phyloP scores from a whole-genome alignment of 2,329 filamentous ascomycete species.

The Trichophyton simii region DNA sequence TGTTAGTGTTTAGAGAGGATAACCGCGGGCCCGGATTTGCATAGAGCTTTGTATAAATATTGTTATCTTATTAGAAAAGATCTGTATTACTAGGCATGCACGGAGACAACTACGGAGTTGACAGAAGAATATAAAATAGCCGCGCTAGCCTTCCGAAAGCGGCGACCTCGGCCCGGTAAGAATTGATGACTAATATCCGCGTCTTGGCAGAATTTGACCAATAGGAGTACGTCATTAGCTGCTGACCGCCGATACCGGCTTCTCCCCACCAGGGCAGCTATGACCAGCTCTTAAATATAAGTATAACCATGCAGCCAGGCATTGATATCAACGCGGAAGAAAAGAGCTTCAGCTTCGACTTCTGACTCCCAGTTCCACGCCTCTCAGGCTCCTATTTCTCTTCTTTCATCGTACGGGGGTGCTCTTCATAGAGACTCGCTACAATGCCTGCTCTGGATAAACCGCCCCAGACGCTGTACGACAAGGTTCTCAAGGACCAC shows the following conservation, averaged over 20 bases:
- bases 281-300: conserved; percentile 4
- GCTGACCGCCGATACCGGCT: conserved; percentile 12
- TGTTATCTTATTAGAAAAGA: background rate
- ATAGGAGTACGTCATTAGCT: conserved; percentile 2
- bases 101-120: no score
- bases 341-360: background rate
- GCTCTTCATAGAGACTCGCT: background rate
- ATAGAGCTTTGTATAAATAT: background rate
- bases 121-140: background rate
- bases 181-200: background rate
- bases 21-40: conserved; percentile 40
- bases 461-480: conserved; percentile 76
- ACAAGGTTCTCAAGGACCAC: conserved; percentile 93
- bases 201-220: conserved; percentile 7
- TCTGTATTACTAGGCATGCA: background rate
- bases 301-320: no score
- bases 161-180: conserved; percentile 7
- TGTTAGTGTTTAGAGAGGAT: conserved; percentile 82
- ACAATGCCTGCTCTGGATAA: conserved; percentile 64
- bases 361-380: background rate
- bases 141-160: background rate
- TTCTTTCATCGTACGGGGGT: background rate
- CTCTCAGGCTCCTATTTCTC: background rate
- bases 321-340: background rate
- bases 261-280: conserved; percentile 3